These are phyloP conservation scores for Cardiosporidium cionae DNA, from an alignment of 169 alveolate genomes.

Conservation along the genomic window DNA sequence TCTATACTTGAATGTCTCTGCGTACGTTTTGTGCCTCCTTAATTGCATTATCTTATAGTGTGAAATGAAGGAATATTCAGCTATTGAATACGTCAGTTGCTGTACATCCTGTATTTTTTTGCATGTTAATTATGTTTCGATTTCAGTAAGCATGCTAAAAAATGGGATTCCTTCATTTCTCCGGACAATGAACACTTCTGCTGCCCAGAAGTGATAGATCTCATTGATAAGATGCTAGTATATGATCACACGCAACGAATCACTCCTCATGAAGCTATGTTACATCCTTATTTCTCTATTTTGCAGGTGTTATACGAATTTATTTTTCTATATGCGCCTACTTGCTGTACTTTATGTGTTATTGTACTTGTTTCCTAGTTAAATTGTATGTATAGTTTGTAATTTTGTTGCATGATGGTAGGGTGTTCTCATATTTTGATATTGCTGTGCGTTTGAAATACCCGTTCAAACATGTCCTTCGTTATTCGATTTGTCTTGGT, in stretches of 20 bases:
- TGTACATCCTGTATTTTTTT: not conserved
- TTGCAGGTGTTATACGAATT: too few species aligned
- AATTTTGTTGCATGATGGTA: too few species aligned
- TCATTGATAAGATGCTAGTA: conserved; percentile 88
- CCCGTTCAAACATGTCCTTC: too few species aligned
- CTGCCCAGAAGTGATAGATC: conserved; percentile 80
- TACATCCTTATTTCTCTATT: conserved; percentile 89
- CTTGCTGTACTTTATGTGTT: not conserved
- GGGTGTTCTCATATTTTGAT: too few species aligned
- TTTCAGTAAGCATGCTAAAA: conserved; percentile 68
- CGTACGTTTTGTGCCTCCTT: too few species aligned
- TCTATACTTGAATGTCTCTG: too few species aligned
- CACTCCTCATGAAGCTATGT: conserved; percentile 94
- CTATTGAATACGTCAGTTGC: not conserved
- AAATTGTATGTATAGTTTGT: too few species aligned
- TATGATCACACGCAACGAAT: conserved; percentile 93
- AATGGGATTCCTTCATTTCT: conserved; percentile 85
- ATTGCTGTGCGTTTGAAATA: too few species aligned
- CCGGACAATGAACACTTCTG: conserved; percentile 79
- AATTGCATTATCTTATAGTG: too few species aligned
- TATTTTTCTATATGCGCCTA: too few species aligned
- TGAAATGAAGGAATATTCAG: not conserved
- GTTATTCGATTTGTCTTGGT: too few species aligned
- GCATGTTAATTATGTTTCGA: not conserved
- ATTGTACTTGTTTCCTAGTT: too few species aligned